Percentiles rank a stretch among this genome's conserved stretches.
phyloP scores from a whole-genome alignment of 129 eudicot species.

The Chrysanthemum lavandulifolium region DNA sequence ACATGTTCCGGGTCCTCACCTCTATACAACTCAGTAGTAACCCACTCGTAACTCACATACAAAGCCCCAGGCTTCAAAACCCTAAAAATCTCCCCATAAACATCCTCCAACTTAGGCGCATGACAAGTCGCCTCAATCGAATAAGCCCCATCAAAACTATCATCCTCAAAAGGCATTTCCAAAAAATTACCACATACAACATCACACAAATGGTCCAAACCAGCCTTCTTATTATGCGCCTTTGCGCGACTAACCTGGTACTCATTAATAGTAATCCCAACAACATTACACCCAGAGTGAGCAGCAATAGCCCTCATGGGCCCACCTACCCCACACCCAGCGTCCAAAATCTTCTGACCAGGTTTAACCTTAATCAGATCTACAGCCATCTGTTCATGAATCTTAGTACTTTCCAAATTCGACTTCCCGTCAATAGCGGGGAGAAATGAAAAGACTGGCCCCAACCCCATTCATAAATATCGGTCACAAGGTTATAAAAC shows the following conservation, averaged over 20 bases:
- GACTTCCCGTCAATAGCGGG: conserved; percentile 76
- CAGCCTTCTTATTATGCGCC: conserved; percentile 81
- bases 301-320: conserved; percentile 98
- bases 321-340: conserved; percentile 95
- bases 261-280: conserved; percentile 90
- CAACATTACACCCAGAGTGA: conserved; percentile 73
- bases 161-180: conserved; percentile 74
- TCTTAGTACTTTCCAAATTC: conserved; percentile 60
- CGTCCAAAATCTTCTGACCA: conserved; percentile 66
- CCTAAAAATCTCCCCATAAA: conserved; percentile 75
- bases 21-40: conserved; percentile 62
- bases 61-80: conserved; percentile 80
- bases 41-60: conserved; percentile 87
- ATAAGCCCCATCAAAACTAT: conserved; percentile 79
- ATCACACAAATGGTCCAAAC: conserved; percentile 61
- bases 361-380: conserved; percentile 70
- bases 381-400: conserved; percentile 89
- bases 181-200: conserved; percentile 92
- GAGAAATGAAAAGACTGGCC: conserved; percentile 95
- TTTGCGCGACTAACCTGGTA: conserved; percentile 80
- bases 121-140: conserved; percentile 96
- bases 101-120: conserved; percentile 86
- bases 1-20: conserved; percentile 65
- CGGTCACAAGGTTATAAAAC: conserved; percentile 91
- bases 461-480: conserved; percentile 99